Conservation (phyloP, 371 early-diverging fungal species). For the Blastocladiella emersonii region DNA sequence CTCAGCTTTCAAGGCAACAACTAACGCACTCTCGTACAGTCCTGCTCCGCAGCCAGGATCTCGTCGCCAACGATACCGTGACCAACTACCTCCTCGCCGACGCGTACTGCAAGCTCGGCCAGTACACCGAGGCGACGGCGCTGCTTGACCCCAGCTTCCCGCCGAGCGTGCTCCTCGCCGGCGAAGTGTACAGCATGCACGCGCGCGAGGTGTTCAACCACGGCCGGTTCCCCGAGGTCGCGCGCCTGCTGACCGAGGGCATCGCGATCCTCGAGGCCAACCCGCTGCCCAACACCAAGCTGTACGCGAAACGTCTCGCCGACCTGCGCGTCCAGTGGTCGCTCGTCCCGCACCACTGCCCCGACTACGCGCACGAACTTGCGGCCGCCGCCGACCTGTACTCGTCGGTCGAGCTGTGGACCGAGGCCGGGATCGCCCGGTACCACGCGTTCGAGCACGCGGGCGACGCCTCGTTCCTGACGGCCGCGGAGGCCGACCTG, state of each 20-base stretch:
- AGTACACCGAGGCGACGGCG: neutral
- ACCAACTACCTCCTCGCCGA: neutral
- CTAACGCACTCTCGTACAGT: too few species aligned
- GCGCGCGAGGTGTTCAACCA: neutral
- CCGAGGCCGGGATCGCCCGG: neutral
- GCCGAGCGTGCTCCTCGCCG: neutral
- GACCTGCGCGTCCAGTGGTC: neutral
- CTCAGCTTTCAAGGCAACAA: too few species aligned
- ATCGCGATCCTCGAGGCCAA: neutral
- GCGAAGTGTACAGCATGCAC: neutral
- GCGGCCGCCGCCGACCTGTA: neutral
- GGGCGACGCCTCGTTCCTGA: too few species aligned
- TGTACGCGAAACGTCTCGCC: neutral
- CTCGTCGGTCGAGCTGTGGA: too few species aligned
- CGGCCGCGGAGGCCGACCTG: too few species aligned
- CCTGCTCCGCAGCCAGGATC: neutral
- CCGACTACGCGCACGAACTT: neutral
- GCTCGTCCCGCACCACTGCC: neutral
- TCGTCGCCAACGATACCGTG: neutral
- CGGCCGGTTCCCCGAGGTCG: neutral
- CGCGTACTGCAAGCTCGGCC: neutral
- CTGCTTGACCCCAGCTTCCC: neutral
- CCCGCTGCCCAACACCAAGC: neutral
- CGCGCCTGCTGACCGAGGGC: neutral
- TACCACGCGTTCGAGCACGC: neutral